Percentiles rank a stretch among this genome's conserved stretches.
These are phyloP conservation scores for Plectosphaerella cucumerina DNA, from an alignment of 2,329 filamentous ascomycete species.

Conservation along the genomic window DNA sequence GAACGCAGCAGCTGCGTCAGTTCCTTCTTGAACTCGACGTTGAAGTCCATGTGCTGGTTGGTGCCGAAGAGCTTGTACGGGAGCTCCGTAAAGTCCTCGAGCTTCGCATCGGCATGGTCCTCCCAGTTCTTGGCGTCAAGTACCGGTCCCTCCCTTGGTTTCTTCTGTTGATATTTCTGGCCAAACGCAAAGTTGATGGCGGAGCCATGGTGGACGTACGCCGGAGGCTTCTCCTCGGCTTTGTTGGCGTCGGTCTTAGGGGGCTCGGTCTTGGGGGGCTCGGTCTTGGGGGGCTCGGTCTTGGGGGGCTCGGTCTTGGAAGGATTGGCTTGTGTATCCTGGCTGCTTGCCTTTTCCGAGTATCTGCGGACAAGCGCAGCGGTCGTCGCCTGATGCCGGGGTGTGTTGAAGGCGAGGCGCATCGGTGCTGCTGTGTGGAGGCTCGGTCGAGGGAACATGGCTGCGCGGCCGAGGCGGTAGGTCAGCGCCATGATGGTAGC, in stretches of 20 bases:
- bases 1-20: slow-evolving; percentile 84
- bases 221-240: neutral
- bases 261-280: neutral
- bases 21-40: slow-evolving; percentile 90
- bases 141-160: slow-evolving; percentile 5
- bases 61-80: slow-evolving; percentile 67
- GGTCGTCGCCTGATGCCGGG: too few relatives aligned
- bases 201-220: slow-evolving; percentile 9
- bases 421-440: too few relatives aligned
- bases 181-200: slow-evolving; percentile 13
- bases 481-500: too few relatives aligned
- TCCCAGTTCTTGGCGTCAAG: slow-evolving; percentile 32
- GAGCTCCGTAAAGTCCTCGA: slow-evolving; percentile 39
- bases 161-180: slow-evolving; percentile 2
- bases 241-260: neutral
- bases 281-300: neutral
- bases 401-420: too few relatives aligned
- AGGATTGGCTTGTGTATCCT: neutral
- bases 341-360: neutral
- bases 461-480: too few relatives aligned
- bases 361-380: neutral
- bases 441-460: too few relatives aligned
- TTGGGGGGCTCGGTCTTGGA: neutral
- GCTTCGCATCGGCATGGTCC: slow-evolving; percentile 34
- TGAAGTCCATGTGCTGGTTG: slow-evolving; percentile 95